Conservation (phyloP, 352 stramenopile species). For the Aphanomyces invadans region DNA sequence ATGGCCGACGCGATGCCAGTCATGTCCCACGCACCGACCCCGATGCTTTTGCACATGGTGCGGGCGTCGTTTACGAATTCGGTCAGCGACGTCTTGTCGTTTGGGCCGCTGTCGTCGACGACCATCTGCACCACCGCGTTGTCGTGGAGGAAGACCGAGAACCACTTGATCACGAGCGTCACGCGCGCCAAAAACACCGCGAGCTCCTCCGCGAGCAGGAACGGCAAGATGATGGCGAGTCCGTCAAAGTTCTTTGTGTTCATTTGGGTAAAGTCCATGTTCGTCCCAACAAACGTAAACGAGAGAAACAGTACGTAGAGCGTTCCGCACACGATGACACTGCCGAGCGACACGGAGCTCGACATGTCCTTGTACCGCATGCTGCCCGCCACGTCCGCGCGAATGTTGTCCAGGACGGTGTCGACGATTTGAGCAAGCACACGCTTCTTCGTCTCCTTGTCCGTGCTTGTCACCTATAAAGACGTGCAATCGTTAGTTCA, state of each 20-base stretch:
- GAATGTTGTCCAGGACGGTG: constrained; percentile 17
- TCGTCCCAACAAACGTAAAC: constrained; percentile 2
- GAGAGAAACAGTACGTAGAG: constrained; percentile 8
- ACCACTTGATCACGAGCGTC: constrained; percentile 24
- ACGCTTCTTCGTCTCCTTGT: constrained; percentile 20
- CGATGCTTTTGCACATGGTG: constrained; percentile 24
- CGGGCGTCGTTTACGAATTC: constrained; percentile 18
- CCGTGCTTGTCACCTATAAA: not conserved
- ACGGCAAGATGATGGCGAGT: constrained; percentile 21
- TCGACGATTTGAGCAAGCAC: constrained; percentile 4
- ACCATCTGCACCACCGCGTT: constrained; percentile 18
- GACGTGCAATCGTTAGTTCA: not conserved
- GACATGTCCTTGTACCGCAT: constrained; percentile 6
- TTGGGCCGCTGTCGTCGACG: not conserved
- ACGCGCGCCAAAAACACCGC: constrained; percentile 18
- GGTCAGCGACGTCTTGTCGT: not conserved
- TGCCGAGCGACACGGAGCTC: constrained; percentile 6
- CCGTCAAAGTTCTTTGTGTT: constrained; percentile 24
- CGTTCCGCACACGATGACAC: constrained; percentile 5
- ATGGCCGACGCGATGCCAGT: constrained; percentile 15
- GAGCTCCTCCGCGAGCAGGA: constrained; percentile 22
- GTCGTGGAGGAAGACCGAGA: constrained; percentile 20
- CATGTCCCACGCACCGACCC: constrained; percentile 22
- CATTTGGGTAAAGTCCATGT: constrained; percentile 20
- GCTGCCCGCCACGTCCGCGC: constrained; percentile 3